A percentile compares a stretch with the other conserved stretches of the same genome.
phyloP scores from a whole-genome alignment of 2,329 filamentous ascomycete species.

The Meredithiella fracta region DNA sequence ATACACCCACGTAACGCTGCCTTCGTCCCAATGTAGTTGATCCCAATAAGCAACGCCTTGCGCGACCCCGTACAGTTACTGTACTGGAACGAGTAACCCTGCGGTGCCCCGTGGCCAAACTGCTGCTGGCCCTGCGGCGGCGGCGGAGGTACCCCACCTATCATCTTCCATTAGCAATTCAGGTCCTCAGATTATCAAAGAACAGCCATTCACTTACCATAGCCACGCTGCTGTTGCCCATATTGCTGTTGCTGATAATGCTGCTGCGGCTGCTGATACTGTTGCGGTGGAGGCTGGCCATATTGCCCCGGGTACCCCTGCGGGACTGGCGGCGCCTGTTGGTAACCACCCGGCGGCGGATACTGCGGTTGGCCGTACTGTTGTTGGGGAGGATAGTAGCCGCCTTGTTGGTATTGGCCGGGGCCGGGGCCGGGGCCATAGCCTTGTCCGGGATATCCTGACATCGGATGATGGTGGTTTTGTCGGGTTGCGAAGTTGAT shows the following conservation, averaged over 20 bases:
- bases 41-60: conserved; percentile 42
- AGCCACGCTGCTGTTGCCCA: conserved; percentile 13
- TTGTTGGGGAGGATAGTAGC: conserved; percentile 15
- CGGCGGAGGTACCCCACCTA: conserved; percentile 35
- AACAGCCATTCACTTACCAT: conserved; percentile 3
- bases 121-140: conserved; percentile 51
- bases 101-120: conserved; percentile 67
- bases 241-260: conserved; percentile 9
- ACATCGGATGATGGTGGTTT: conserved; percentile 3
- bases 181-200: not conserved
- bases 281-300: conserved; percentile 6
- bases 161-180: conserved; percentile 18
- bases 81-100: conserved; percentile 73
- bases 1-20: conserved; percentile 43
- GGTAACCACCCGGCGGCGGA: not conserved
- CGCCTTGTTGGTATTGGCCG: conserved; percentile 17
- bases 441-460: conserved; percentile 13
- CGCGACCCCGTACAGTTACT: conserved; percentile 76
- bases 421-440: conserved; percentile 18
- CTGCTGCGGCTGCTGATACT: conserved; percentile 1
- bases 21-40: conserved; percentile 43
- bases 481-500: not conserved
- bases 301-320: conserved; percentile 6
- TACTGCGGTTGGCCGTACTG: conserved; percentile 1
- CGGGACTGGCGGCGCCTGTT: conserved; percentile 1